These are phyloP conservation scores for Furcasterigmium furcatum DNA, from an alignment of 2,329 filamentous ascomycete genomes.

Conservation along the genomic window DNA sequence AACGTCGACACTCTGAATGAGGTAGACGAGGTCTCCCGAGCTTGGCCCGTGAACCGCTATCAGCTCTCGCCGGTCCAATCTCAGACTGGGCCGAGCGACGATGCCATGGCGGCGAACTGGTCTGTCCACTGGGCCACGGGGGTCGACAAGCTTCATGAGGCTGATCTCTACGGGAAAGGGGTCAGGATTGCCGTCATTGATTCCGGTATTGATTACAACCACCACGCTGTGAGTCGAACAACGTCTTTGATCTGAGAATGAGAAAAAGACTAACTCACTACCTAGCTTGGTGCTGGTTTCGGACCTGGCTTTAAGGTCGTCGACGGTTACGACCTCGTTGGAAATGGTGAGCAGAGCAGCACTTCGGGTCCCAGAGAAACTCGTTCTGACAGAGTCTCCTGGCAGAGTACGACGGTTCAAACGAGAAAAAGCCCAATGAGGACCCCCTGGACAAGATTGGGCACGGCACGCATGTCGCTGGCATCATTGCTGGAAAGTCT, in stretches of 20 bases:
- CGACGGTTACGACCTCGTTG: conserved; percentile 18
- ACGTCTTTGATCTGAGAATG: too few relatives aligned
- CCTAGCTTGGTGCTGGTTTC: conserved; percentile 21
- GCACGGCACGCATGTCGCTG: conserved; percentile 20
- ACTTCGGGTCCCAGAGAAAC: neutral
- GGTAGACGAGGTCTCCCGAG: conserved; percentile 10
- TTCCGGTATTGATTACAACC: conserved; percentile 14
- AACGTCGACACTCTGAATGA: conserved; percentile 26
- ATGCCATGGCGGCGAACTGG: conserved; percentile 22
- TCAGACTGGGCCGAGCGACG: conserved; percentile 11
- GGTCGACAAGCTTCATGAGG: conserved; percentile 12
- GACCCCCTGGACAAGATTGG: conserved; percentile 17
- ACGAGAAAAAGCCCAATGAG: conserved; percentile 11
- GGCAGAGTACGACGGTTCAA: conserved; percentile 8
- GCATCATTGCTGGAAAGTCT: conserved; percentile 19
- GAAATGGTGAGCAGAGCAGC: neutral
- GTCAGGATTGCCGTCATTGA: conserved; percentile 14
- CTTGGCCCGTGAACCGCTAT: conserved; percentile 18
- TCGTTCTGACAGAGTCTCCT: neutral
- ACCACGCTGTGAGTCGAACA: conserved; percentile 11
- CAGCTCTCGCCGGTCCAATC: conserved; percentile 10
- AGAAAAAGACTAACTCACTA: too few relatives aligned
- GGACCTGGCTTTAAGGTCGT: conserved; percentile 17
- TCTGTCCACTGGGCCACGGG: conserved; percentile 18
- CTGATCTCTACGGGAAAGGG: conserved; percentile 12